Evolutionary conservation across 345 rosid species (phyloP).

Genomic region (Salix suchowensis): DNA sequence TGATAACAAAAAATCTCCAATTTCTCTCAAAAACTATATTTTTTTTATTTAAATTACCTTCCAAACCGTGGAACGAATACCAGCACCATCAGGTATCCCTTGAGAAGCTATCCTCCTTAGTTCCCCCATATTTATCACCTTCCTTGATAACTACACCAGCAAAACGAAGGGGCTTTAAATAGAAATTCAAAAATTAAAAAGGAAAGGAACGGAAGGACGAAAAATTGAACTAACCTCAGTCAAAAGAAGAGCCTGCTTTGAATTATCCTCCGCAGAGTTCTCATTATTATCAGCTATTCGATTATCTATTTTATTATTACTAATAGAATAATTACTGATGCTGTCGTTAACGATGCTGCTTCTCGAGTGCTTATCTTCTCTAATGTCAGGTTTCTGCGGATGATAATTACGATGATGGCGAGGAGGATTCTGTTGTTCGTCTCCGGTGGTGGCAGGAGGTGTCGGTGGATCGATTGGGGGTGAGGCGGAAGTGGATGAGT

Average conservation of each 20-base stretch:
- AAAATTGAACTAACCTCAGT: constrained; percentile 49
- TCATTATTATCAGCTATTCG: constrained; percentile 2
- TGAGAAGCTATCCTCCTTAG: constrained; percentile 75
- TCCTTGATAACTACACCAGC: constrained; percentile 60
- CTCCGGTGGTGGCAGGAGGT: constrained; percentile 35
- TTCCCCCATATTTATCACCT: constrained; percentile 70
- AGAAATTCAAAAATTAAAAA: not conserved
- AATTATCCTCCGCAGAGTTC: constrained; percentile 58
- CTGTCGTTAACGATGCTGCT: constrained; percentile 7
- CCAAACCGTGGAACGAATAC: constrained; percentile 84
- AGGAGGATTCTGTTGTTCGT: constrained; percentile 10
- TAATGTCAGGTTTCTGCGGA: constrained; percentile 37
- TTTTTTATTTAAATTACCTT: constrained; percentile 46
- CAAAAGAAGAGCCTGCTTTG: constrained; percentile 71
- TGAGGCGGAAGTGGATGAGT: constrained; percentile 13
- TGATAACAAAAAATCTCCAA: not conserved
- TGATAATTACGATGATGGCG: constrained; percentile 27
- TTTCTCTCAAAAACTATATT: not conserved
- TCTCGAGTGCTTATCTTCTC: constrained; percentile 25
- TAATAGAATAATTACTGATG: not conserved
- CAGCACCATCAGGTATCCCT: constrained; percentile 83
- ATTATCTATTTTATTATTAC: not conserved
- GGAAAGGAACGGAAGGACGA: not conserved
- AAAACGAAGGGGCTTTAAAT: not conserved
- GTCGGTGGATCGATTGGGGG: constrained; percentile 30